Percentiles rank a stretch among this genome's conserved stretches.
phyloP scores from a whole-genome alignment of 495 filamentous ascomycete genomes.

The Penicillium pancosmium region DNA sequence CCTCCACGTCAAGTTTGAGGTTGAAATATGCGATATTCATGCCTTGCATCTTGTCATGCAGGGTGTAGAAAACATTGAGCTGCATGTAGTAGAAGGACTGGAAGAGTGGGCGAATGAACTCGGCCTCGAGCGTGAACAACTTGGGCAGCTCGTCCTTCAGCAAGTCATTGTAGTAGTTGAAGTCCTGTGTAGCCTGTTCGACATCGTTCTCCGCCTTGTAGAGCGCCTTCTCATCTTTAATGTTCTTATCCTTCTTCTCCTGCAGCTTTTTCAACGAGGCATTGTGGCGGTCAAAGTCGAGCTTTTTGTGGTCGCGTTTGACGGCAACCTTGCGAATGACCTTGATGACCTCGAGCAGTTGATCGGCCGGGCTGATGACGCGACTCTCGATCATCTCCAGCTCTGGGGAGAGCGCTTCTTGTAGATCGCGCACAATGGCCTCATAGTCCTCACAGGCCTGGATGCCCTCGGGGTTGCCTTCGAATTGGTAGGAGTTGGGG shows the following conservation, averaged over 20 bases:
- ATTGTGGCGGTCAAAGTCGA: slow-evolving; percentile 90
- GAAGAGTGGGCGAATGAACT: slow-evolving; percentile 97
- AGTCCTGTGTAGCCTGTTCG: slow-evolving; percentile 92
- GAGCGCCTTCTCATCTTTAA: slow-evolving; percentile 96
- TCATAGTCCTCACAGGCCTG: slow-evolving; percentile 96
- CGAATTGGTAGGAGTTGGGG: slow-evolving; percentile 74
- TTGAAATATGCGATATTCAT: slow-evolving; percentile 98
- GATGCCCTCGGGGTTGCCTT: slow-evolving; percentile 95
- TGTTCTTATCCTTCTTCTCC: slow-evolving; percentile 93
- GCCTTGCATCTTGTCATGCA: slow-evolving; percentile 96
- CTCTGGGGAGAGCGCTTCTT: slow-evolving; percentile 85
- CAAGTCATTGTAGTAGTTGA: slow-evolving; percentile 94
- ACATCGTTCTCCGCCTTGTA: slow-evolving; percentile 95
- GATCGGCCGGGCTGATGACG: slow-evolving; percentile 90
- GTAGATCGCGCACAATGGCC: slow-evolving; percentile 83
- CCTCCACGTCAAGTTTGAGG: slow-evolving; percentile 84
- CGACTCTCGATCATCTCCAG: slow-evolving; percentile 96
- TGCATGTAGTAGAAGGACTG: slow-evolving; percentile 99
- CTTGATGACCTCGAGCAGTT: slow-evolving; percentile 94
- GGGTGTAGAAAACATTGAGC: slow-evolving; percentile 97
- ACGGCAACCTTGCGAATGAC: slow-evolving; percentile 82
- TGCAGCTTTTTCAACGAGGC: slow-evolving; percentile 87
- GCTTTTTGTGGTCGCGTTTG: slow-evolving; percentile 96
- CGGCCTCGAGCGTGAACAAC: slow-evolving; percentile 87
- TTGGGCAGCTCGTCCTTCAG: slow-evolving; percentile 95